phyloP scores from a whole-genome alignment of 2,329 filamentous ascomycete species.

The Curvularia hawaiiensis region DNA sequence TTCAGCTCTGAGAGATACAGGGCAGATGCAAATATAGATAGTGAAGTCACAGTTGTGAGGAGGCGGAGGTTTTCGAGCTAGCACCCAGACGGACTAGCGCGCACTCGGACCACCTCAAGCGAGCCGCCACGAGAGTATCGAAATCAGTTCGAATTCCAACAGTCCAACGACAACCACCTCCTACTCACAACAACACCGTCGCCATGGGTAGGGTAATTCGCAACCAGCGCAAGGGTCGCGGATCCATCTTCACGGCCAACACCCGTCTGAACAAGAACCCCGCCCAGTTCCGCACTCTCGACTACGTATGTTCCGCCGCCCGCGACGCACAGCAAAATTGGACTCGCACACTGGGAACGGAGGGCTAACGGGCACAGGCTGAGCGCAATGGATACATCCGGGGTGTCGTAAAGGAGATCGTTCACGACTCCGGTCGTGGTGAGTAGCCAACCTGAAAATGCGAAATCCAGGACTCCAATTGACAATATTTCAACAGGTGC shows the following conservation, averaged over 20 bases:
- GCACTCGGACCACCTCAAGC: no score
- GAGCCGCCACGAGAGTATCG: neutral
- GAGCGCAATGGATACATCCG: slow-evolving; percentile 98
- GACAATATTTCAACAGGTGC: slow-evolving; percentile 50
- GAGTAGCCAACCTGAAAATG: slow-evolving; percentile 46
- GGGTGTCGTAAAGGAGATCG: slow-evolving; percentile 97
- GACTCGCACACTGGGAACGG: slow-evolving; percentile 20
- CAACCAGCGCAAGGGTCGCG: slow-evolving; percentile 74
- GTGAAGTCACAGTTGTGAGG: no score
- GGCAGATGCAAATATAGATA: no score
- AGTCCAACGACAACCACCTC: slow-evolving; percentile 13
- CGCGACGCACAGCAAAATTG: slow-evolving; percentile 26
- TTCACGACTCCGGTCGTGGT: slow-evolving; percentile 98
- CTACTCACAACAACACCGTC: slow-evolving; percentile 43
- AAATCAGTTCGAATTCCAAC: neutral
- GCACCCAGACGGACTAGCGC: no score
- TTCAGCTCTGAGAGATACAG: no score
- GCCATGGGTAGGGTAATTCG: slow-evolving; percentile 71
- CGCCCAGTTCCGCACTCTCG: slow-evolving; percentile 95
- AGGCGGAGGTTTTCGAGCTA: no score
- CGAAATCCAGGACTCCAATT: slow-evolving; percentile 20
- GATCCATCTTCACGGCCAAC: slow-evolving; percentile 75
- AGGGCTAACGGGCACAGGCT: slow-evolving; percentile 54
- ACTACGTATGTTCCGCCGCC: slow-evolving; percentile 64
- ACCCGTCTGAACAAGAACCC: slow-evolving; percentile 84